Evolutionary conservation across 768 basidiomycete genomes (phyloP).

Genomic region (Lentinula sp.): DNA sequence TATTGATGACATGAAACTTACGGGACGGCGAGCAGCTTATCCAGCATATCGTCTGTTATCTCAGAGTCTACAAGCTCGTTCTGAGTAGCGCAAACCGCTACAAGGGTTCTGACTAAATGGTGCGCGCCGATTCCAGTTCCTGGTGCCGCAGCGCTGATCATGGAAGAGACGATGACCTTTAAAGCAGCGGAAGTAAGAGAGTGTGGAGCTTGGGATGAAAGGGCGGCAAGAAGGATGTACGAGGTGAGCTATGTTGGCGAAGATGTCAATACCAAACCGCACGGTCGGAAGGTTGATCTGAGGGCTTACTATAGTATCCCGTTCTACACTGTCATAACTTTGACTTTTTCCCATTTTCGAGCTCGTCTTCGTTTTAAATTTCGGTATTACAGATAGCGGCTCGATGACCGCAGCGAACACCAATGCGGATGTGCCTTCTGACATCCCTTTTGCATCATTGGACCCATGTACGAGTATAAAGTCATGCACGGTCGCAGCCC

Average conservation of each 20-base stretch:
- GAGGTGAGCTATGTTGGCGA: constrained; percentile 49
- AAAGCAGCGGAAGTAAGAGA: constrained; percentile 50
- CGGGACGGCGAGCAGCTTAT: constrained; percentile 40
- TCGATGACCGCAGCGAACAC: constrained; percentile 59
- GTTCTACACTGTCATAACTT: background rate
- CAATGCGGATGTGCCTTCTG: constrained; percentile 62
- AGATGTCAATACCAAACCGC: background rate
- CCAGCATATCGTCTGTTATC: constrained; percentile 28
- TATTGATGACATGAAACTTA: constrained; percentile 22
- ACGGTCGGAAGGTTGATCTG: background rate
- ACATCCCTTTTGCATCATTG: constrained; percentile 40
- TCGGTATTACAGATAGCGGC: constrained; percentile 32
- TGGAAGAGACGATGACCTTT: constrained; percentile 47
- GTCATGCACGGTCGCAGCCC: constrained; percentile 72
- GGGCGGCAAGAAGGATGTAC: constrained; percentile 64
- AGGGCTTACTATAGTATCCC: constrained; percentile 1
- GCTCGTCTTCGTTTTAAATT: constrained; percentile 30
- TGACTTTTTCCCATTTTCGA: constrained; percentile 26
- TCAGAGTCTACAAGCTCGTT: constrained; percentile 45
- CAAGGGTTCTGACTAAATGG: constrained; percentile 59
- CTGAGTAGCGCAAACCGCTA: constrained; percentile 64
- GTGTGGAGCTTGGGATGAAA: constrained; percentile 55
- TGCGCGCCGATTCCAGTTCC: constrained; percentile 20
- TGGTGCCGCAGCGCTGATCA: constrained; percentile 41
- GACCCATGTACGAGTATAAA: constrained; percentile 47